Percentiles rank a stretch among this genome's conserved stretches.
These are phyloP conservation scores for Fusarium musae DNA, from an alignment of 2,329 filamentous ascomycete species.

Conservation along the genomic window DNA sequence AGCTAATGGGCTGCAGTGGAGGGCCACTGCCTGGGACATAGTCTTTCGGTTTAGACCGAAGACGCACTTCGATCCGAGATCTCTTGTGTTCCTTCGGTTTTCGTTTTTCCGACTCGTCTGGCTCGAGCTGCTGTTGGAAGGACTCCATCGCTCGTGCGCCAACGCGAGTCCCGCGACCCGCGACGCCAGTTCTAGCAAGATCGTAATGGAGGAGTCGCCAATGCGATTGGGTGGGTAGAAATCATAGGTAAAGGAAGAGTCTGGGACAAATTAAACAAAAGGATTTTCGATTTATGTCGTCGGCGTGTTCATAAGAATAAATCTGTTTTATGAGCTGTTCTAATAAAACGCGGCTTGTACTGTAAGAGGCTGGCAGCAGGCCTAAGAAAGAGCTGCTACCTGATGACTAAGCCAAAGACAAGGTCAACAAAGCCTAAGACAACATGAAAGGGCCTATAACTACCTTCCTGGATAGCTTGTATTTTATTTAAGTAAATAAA, in stretches of 20 bases:
- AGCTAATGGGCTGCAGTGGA: slow-evolving; percentile 57
- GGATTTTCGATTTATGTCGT: not conserved
- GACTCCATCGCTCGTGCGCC: slow-evolving; percentile 36
- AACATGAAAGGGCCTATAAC: not conserved
- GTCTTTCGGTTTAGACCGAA: slow-evolving; percentile 34
- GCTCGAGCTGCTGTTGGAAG: slow-evolving; percentile 11
- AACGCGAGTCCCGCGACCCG: slow-evolving; percentile 16
- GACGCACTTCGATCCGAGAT: slow-evolving; percentile 33
- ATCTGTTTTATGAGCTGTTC: not conserved
- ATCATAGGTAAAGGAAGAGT: not conserved
- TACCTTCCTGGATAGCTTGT: not conserved
- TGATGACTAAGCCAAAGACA: slow-evolving; percentile 10
- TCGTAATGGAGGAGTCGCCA: not conserved
- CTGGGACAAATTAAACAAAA: too few relatives aligned
- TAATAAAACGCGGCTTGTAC: not conserved
- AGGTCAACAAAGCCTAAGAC: not conserved
- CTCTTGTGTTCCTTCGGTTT: slow-evolving; percentile 14
- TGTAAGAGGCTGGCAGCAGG: slow-evolving; percentile 3
- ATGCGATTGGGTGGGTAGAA: not conserved
- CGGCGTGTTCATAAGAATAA: not conserved
- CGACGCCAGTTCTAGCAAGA: not conserved
- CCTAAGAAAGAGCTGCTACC: not conserved
- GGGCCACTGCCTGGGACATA: slow-evolving; percentile 62
- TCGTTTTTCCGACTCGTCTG: slow-evolving; percentile 16
- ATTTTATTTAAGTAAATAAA: not conserved